Base-by-base conservation (phyloP, 2,329 filamentous ascomycete genomes). In the Aspergillus eucalypticola region DNA sequence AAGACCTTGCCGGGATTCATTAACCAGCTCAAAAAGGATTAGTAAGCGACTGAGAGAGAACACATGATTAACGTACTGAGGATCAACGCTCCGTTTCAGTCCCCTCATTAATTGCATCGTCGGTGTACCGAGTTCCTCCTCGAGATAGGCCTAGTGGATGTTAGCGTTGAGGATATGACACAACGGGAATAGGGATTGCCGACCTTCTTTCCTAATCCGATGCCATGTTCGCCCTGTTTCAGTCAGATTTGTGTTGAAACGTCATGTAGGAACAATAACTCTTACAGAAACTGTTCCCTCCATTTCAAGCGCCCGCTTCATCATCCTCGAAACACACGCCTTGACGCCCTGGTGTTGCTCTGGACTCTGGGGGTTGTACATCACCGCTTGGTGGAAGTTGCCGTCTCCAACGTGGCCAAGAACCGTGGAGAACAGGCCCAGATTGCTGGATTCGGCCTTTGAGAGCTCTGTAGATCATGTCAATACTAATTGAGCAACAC, bases 311-410 rank as follows among this genome's bases (percentile, higher is more conserved):
- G 92, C 92, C 13, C 90, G 84, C 64, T 89, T 84, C 17, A 96
- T 90, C 91, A 96, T 96, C 67, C 90, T 88, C 71, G 92, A 87
- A 48, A 96, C 90, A 67, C 90, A 92, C 52, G 81, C 82, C 72
- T 92, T 89, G 2, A 94, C 91, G 67, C 88, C 90, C 50, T 84
- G 86, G 53, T 84, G 84, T 75, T 96, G 89, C 23, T 82, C 85
- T 7, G 84, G 82, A 56, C 91, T 82, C 23, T 80, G 82, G 19
- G 84, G 84, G 75, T 93, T 86, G 74, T 96, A 96, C 77, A 96
- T 88, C 76, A 96, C 93, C 70, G 88, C 90, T 75, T 92, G 89
- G 74, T 96, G 92, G 78, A 96, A 96, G 76, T 96, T 96, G 38
- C 92, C 92, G 71, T 96, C 92, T 13, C 92, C 92, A 57, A 96